Evolutionary conservation across 2,329 filamentous ascomycete species (phyloP).

Genomic region (Chaetomiaceae sp.): DNA sequence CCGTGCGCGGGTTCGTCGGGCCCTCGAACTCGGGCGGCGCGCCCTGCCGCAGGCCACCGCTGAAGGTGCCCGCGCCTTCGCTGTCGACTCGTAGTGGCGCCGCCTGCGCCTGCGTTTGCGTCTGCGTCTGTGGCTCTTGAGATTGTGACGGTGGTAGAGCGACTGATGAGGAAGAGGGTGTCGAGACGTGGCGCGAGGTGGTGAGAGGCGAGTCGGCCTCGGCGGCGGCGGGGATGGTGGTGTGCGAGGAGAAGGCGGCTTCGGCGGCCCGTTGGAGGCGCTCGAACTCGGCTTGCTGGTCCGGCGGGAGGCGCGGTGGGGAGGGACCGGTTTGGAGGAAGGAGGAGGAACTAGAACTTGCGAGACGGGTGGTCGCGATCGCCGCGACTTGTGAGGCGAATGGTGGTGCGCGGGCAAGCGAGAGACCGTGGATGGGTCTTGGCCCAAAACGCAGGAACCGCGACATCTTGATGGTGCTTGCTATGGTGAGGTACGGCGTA

Average conservation of each 20-base stretch:
- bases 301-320: slow-evolving; percentile 79
- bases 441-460: no score
- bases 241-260: slow-evolving; percentile 38
- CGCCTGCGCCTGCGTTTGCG: slow-evolving; percentile 28
- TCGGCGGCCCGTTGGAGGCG: slow-evolving; percentile 63
- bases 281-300: slow-evolving; percentile 88
- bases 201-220: slow-evolving; percentile 11
- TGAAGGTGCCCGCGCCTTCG: slow-evolving; percentile 20
- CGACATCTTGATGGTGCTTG: no score
- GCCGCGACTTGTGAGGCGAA: no score
- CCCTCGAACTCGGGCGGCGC: slow-evolving; percentile 89
- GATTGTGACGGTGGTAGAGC: not conserved
- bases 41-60: slow-evolving; percentile 65
- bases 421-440: no score
- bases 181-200: slow-evolving; percentile 26
- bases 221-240: slow-evolving; percentile 14
- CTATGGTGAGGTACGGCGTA: no score
- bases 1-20: slow-evolving; percentile 85
- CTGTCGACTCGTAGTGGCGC: slow-evolving; percentile 23
- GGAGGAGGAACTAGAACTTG: no score
- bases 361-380: no score
- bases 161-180: slow-evolving; percentile 18
- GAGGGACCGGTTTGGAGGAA: slow-evolving; percentile 53
- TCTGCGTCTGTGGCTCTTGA: not conserved
- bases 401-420: no score